These are phyloP conservation scores for Calonectria pauciramosa DNA, from an alignment of 2,329 filamentous ascomycete genomes.

Conservation along the genomic window DNA sequence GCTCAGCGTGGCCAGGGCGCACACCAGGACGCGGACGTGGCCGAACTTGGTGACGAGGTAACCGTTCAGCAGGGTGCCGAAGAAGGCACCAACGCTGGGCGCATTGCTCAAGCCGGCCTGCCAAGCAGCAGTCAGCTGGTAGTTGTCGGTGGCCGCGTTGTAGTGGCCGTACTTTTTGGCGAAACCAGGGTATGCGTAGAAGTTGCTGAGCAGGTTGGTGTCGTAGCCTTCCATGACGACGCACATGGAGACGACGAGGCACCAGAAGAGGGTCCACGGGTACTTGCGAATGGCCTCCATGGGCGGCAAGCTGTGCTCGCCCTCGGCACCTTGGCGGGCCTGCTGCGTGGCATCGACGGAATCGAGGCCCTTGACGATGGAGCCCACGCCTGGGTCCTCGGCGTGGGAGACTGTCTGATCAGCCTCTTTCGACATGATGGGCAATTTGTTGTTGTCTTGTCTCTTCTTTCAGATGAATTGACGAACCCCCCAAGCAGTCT, in stretches of 20 bases:
- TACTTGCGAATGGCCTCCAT: slow-evolving; percentile 47
- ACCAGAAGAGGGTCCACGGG: slow-evolving; percentile 55
- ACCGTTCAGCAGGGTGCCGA: slow-evolving; percentile 64
- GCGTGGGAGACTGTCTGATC: slow-evolving; percentile 2
- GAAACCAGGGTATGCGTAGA: slow-evolving; percentile 52
- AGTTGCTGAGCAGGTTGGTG: slow-evolving; percentile 52
- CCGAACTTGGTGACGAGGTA: slow-evolving; percentile 59
- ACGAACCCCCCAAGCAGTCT: background rate
- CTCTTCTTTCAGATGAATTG: background rate
- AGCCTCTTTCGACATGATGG: background rate
- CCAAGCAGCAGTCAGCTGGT: slow-evolving; percentile 63
- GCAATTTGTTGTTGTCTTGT: background rate
- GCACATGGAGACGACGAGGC: slow-evolving; percentile 51
- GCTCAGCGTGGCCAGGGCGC: slow-evolving; percentile 53
- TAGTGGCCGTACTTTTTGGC: slow-evolving; percentile 48
- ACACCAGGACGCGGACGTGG: slow-evolving; percentile 60
- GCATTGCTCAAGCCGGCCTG: slow-evolving; percentile 63
- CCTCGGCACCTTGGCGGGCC: slow-evolving; percentile 19
- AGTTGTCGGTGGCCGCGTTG: slow-evolving; percentile 40
- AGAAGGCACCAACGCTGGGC: slow-evolving; percentile 60
- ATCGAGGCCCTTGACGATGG: slow-evolving; percentile 10
- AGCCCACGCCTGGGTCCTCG: slow-evolving; percentile 6
- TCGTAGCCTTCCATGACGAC: slow-evolving; percentile 62
- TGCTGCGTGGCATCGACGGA: slow-evolving; percentile 17
- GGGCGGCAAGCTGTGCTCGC: slow-evolving; percentile 45